phyloP scores from a whole-genome alignment of 1,139 yeast genomes.

The Arxiozyma telluris region DNA sequence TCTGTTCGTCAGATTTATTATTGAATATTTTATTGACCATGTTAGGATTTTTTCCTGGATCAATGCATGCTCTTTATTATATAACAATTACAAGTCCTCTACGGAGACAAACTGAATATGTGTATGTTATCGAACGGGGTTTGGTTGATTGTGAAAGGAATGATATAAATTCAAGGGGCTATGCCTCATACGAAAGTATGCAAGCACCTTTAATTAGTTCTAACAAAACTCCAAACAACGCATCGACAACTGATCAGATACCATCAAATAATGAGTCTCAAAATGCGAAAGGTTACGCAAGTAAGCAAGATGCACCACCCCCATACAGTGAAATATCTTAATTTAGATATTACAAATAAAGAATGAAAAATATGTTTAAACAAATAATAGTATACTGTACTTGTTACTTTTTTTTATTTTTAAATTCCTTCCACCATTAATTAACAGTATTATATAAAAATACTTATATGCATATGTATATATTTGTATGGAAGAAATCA shows the following conservation, averaged over 20 bases:
- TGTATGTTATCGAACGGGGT: slow-evolving; percentile 27
- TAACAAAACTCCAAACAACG: neutral
- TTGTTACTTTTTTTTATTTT: too few relatives aligned
- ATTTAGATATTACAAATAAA: neutral
- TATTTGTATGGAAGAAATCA: neutral
- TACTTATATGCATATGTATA: too few relatives aligned
- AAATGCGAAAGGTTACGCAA: neutral
- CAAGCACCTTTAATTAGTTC: slow-evolving; percentile 4
- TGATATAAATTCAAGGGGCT: slow-evolving; percentile 1
- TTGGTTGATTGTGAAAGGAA: slow-evolving; percentile 25
- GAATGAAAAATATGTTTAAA: neutral
- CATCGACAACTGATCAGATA: neutral
- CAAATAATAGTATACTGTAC: too few relatives aligned
- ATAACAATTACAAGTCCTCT: slow-evolving; percentile 27
- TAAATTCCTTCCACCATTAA: too few relatives aligned
- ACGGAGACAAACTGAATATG: slow-evolving; percentile 18
- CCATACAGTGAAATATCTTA: slow-evolving; percentile 1
- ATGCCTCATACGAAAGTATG: slow-evolving; percentile 1
- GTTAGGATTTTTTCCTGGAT: slow-evolving; percentile 80
- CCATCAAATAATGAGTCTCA: neutral
- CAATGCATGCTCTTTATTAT: slow-evolving; percentile 53
- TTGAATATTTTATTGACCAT: slow-evolving; percentile 69
- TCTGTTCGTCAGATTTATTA: slow-evolving; percentile 35
- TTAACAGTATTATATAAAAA: neutral
- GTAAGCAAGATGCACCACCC: slow-evolving; percentile 4